Evolutionary conservation across 2,329 filamentous ascomycete genomes (phyloP).

Genomic region (Paracoccidioides lutzii): DNA sequence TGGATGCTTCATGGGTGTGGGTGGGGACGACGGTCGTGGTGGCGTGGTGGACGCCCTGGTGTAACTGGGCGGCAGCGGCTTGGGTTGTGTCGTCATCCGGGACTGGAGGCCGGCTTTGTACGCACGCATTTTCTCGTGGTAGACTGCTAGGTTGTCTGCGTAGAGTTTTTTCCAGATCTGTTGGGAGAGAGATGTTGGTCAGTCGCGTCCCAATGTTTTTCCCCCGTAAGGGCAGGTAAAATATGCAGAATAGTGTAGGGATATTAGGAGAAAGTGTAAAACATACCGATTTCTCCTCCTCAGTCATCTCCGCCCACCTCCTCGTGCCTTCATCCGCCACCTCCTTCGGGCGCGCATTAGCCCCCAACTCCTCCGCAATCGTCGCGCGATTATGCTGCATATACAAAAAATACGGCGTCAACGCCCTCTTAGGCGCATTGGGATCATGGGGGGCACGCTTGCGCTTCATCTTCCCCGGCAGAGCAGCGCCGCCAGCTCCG

Average conservation of each 20-base stretch:
- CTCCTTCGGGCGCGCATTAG: slow-evolving; percentile 67
- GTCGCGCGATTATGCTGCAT: slow-evolving; percentile 76
- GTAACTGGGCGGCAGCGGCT: slow-evolving; percentile 26
- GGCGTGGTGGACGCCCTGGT: slow-evolving; percentile 27
- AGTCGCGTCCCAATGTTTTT: background rate
- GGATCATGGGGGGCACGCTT: slow-evolving; percentile 81
- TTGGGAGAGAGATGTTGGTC: background rate
- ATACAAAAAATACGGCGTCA: slow-evolving; percentile 92
- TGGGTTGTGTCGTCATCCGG: slow-evolving; percentile 31
- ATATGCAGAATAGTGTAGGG: slow-evolving; percentile 3
- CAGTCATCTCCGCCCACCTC: slow-evolving; percentile 68
- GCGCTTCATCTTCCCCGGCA: slow-evolving; percentile 68
- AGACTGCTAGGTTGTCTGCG: slow-evolving; percentile 42
- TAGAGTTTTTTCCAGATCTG: slow-evolving; percentile 47
- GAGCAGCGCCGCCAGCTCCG: background rate
- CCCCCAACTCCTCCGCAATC: slow-evolving; percentile 65
- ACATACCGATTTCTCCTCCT: slow-evolving; percentile 54
- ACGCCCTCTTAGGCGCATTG: slow-evolving; percentile 83
- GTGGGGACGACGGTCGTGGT: slow-evolving; percentile 12
- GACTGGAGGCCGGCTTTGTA: slow-evolving; percentile 42
- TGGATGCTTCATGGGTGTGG: slow-evolving; percentile 13
- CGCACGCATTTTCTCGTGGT: slow-evolving; percentile 41
- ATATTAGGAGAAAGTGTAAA: background rate
- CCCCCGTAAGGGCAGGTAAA: background rate
- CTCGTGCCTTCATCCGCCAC: slow-evolving; percentile 78